phyloP scores from a whole-genome alignment of 2,329 filamentous ascomycete species.

The Chalaropsis thielavioides region DNA sequence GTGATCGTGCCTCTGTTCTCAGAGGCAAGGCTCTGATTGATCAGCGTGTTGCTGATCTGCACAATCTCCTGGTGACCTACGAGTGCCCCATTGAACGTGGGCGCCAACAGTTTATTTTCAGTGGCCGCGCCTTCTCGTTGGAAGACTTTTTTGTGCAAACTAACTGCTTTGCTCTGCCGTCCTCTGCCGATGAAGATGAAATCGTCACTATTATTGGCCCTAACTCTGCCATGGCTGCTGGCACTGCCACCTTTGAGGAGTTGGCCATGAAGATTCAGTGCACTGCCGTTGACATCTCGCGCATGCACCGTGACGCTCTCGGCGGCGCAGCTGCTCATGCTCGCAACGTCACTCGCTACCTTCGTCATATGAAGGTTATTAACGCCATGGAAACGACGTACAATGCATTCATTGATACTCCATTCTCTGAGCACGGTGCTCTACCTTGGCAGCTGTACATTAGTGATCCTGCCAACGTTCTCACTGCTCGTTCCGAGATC shows the following conservation, averaged over 20 bases:
- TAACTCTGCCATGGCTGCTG: constrained; percentile 54
- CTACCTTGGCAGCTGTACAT: constrained; percentile 82
- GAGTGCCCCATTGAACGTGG: constrained; percentile 72
- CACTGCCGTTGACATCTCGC: constrained; percentile 67
- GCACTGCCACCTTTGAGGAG: constrained; percentile 72
- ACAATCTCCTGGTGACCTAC: constrained; percentile 59
- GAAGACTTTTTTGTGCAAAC: constrained; percentile 84
- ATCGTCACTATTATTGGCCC: constrained; percentile 75
- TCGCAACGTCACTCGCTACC: constrained; percentile 72
- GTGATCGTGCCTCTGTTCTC: constrained; percentile 71
- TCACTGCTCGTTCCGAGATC: constrained; percentile 61
- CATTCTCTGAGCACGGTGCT: constrained; percentile 51
- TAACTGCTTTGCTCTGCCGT: constrained; percentile 76
- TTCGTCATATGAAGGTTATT: constrained; percentile 68
- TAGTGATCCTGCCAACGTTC: constrained; percentile 67
- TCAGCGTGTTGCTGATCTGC: constrained; percentile 59
- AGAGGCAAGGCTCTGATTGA: constrained; percentile 70
- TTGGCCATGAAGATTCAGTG: constrained; percentile 77
- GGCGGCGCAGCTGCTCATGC: constrained; percentile 65
- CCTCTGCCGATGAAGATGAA: constrained; percentile 63
- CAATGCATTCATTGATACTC: constrained; percentile 75
- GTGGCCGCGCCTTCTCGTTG: constrained; percentile 57
- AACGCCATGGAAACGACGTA: constrained; percentile 67
- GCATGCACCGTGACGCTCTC: constrained; percentile 61
- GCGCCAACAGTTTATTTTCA: constrained; percentile 83